Evolutionary conservation across 306 rosid species (phyloP), one percentile per base, ranked within the genome.

Genomic region (Dryas octopetala): DNA sequence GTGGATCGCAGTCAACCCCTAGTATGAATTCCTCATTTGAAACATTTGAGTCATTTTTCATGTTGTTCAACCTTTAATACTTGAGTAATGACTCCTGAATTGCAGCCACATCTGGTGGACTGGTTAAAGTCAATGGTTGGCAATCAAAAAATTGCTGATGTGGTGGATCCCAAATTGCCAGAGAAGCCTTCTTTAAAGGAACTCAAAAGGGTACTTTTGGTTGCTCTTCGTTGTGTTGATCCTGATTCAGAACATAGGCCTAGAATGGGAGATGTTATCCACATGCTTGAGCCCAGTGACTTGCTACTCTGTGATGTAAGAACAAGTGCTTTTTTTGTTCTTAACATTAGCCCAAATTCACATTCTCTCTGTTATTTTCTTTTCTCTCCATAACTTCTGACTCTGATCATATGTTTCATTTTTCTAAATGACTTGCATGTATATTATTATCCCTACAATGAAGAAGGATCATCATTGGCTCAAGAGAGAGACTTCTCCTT

Each of bases 211-310:
- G 48, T 88, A 32, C 75, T 84, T 57, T 72, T 89, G 78, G 80
- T 86, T 26, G 88, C 91, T 72, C 86, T 90, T 71, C 68, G 88
- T 61, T 92, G 96, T 43, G 82, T 85, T 8, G 93, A 88, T 84
- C 83, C 85, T 26, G 81, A 79, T 59, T 61, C 79, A 52, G 80
- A 76, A 71, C 80, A 80, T 3, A 81, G 83, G 80, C 91, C 89
- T 38, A 82, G 28, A 59, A 86, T 92, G 91, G 85, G 80, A 65
- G 86, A 88, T 54, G 84, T 89, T 47, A 75, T 79, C 70, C 80
- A 63, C 80, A 89, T 88, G 93, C 89, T 88, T 13, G 80, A 89
- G 78, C 84, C 86, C 5, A 71, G 49, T 4, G 85, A 86, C 78
- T 53, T 85, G 43, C 74, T 90, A 58, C 85, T 86, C 43, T 45